A percentile compares a stretch with the other conserved stretches of the same genome.
phyloP scores from a whole-genome alignment of 2,329 filamentous ascomycete genomes.

The Cladosporium sp. region DNA sequence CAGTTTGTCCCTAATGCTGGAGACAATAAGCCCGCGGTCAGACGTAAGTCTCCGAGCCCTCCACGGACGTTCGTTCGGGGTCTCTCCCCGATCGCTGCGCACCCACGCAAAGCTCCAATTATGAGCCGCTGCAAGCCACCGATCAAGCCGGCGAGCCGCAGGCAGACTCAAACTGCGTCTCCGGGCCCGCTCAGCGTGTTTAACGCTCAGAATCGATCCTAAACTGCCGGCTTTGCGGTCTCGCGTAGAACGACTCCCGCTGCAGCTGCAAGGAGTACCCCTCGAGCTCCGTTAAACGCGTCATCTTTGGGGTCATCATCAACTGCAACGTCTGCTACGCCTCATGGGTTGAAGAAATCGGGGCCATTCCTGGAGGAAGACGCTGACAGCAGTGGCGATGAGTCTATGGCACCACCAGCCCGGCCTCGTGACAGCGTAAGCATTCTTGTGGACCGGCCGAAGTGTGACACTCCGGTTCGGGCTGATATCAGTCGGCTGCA shows the following conservation, averaged over 20 bases:
- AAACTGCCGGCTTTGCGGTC: no score
- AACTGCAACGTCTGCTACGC: not conserved
- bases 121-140: not conserved
- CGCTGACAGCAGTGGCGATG: not conserved
- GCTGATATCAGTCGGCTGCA: not conserved
- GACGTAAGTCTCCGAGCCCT: not conserved
- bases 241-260: not conserved
- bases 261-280: not conserved
- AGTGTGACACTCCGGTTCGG: not conserved
- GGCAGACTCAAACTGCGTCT: not conserved
- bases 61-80: not conserved
- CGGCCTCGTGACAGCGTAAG: not conserved
- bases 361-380: not conserved
- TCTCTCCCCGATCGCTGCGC: not conserved
- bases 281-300: not conserved
- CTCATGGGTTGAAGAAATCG: not conserved
- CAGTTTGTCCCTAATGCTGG: constrained; percentile 4
- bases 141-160: not conserved
- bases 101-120: not conserved
- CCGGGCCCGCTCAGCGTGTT: not conserved
- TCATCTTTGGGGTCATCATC: not conserved
- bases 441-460: not conserved
- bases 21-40: not conserved
- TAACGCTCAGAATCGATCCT: not conserved
- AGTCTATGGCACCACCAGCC: not conserved